Evolutionary conservation across 306 rosid genomes (phyloP), one percentile per base, ranked within the genome.

Genomic region (Lupinus albus): DNA sequence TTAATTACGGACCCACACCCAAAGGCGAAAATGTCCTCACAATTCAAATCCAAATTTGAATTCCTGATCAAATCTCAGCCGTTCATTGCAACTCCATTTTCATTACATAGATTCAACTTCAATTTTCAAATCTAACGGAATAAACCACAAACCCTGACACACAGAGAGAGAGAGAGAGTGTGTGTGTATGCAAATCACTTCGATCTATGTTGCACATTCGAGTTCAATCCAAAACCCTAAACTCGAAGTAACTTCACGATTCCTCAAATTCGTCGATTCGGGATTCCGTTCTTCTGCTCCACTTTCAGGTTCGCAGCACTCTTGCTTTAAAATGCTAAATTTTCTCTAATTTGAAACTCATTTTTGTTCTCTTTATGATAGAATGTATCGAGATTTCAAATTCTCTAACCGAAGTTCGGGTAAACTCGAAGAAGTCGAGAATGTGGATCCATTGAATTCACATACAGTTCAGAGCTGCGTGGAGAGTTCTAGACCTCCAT

Each of bases 341-440:
- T 8, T 54, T 50, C 51, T 28, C 8, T 11, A 6, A 39, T 36
- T 38, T 41, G 21, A 9, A 30, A 5, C 28, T 25, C 55, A 39
- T 2, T 17, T 67, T 55, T 4, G 46, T 17, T 39, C 0, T 8
- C 42, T 8, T 3, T 16, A 30, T 50, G 33, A 45, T 65, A 93
- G 97, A 76, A 93, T 93, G 98, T 70, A 87, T 72, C 84, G 88
- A 82, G 98, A 93, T 67, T 86, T 71, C 68, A 93, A 87, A 30
- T 74, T 80, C 55, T 53, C 90, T 14, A 89, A 94, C 33, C 87
- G 88, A 72, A 83, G 74, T 71, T 67, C 86, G 1, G 77, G 65
- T 12, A 87, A 85, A 80, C 63, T 53, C 13, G 98, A 88, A 39
- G 98, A 93, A 78, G 16, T 67, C 0, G 98, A 93, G 84, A 93